These are phyloP conservation scores for Capsicum chinense DNA, from an alignment of 257 asterid species.

Conservation along the genomic window DNA sequence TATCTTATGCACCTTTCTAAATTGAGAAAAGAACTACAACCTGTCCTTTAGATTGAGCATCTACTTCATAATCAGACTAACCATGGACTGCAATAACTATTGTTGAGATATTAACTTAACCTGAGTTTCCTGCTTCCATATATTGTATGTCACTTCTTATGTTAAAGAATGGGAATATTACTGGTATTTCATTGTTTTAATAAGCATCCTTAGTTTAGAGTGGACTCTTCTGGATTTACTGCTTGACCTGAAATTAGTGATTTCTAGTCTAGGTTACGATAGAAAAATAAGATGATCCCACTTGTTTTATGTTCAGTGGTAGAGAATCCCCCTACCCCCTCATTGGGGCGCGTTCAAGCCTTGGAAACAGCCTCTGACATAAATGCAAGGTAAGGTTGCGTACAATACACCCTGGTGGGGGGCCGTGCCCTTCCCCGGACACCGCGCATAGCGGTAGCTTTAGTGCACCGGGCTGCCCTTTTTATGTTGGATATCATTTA, in stretches of 20 bases:
- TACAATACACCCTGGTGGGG: too few species aligned
- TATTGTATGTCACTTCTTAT: not conserved
- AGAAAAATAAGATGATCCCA: conserved; percentile 4
- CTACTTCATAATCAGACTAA: not conserved
- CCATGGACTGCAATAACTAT: not conserved
- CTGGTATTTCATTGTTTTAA: not conserved
- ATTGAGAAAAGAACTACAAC: not conserved
- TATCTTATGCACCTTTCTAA: not conserved
- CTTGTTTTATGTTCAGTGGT: not conserved
- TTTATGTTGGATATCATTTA: not conserved
- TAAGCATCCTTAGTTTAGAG: not conserved
- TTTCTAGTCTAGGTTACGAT: not conserved
- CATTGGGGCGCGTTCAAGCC: not conserved
- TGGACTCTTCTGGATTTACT: not conserved
- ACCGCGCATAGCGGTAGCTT: too few species aligned
- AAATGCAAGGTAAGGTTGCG: too few species aligned
- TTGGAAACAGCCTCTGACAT: too few species aligned
- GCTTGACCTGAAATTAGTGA: not conserved
- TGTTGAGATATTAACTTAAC: conserved; percentile 9
- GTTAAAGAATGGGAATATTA: not conserved
- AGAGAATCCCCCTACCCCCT: not conserved
- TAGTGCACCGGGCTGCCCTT: too few species aligned
- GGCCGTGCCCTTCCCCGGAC: too few species aligned
- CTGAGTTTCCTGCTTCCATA: not conserved
- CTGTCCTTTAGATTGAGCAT: not conserved